These are phyloP conservation scores for Suhomyces guaymorum DNA, from an alignment of 1,139 yeast species.

Conservation along the genomic window DNA sequence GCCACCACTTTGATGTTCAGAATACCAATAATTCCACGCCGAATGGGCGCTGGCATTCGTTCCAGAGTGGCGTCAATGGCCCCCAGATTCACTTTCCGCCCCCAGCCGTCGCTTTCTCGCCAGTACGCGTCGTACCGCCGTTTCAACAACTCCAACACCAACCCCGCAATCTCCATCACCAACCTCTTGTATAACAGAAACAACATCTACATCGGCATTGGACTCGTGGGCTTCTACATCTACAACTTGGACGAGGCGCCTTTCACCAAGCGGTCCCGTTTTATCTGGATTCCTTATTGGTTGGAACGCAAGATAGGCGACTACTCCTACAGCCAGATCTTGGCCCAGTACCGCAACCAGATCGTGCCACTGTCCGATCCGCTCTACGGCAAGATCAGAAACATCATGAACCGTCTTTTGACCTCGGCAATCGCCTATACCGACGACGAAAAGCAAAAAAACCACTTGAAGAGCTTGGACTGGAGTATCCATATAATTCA, in stretches of 20 bases:
- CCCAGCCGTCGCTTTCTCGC: background rate
- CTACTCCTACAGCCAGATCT: constrained; percentile 61
- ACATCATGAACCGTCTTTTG: constrained; percentile 66
- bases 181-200: constrained; percentile 14
- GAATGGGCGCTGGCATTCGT: constrained; percentile 1
- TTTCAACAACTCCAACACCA: constrained; percentile 11
- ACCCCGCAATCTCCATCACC: constrained; percentile 4
- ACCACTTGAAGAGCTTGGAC: constrained; percentile 44
- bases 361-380: constrained; percentile 59
- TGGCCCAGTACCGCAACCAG: constrained; percentile 46
- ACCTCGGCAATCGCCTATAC: constrained; percentile 48
- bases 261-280: constrained; percentile 68
- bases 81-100: background rate
- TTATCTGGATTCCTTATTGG: constrained; percentile 71
- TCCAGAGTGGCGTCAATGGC: background rate
- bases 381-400: constrained; percentile 52
- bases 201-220: constrained; percentile 14
- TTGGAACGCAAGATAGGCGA: constrained; percentile 71
- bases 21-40: background rate
- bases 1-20: too few species aligned
- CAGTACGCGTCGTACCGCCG: constrained; percentile 16
- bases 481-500: constrained; percentile 87
- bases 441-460: constrained; percentile 32
- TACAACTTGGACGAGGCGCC: constrained; percentile 82
- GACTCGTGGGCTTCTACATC: constrained; percentile 47